Evolutionary conservation across 345 rosid species (phyloP).

Genomic region (Melastoma malabathricum): DNA sequence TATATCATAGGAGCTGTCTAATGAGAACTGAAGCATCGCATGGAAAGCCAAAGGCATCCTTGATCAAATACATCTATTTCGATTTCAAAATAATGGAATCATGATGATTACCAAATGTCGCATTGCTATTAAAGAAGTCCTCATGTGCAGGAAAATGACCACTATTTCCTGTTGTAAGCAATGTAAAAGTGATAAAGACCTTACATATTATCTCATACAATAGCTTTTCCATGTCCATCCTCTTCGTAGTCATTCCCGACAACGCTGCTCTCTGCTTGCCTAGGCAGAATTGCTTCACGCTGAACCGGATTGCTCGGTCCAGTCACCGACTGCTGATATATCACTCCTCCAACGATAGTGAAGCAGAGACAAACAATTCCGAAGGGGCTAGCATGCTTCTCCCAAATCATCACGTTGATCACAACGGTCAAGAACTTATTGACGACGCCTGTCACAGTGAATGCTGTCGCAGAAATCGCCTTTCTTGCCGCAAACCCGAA

Average conservation of each 20-base stretch:
- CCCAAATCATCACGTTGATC: slow-evolving; percentile 93
- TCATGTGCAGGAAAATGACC: too few relatives aligned
- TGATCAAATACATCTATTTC: too few relatives aligned
- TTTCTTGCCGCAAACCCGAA: slow-evolving; percentile 90
- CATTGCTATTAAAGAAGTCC: too few relatives aligned
- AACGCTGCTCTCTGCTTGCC: slow-evolving; percentile 17
- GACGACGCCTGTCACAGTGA: slow-evolving; percentile 95
- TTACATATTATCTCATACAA: slow-evolving; percentile 19
- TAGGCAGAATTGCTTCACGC: slow-evolving; percentile 25
- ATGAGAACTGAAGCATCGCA: too few relatives aligned
- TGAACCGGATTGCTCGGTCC: slow-evolving; percentile 17
- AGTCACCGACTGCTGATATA: too few relatives aligned
- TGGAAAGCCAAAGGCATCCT: too few relatives aligned
- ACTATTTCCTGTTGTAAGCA: too few relatives aligned
- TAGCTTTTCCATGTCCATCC: slow-evolving; percentile 26
- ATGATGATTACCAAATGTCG: too few relatives aligned
- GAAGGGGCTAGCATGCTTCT: slow-evolving; percentile 82
- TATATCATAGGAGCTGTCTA: too few relatives aligned
- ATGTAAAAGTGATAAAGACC: too few relatives aligned
- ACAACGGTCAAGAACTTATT: slow-evolving; percentile 92
- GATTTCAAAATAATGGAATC: too few relatives aligned
- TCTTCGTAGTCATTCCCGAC: slow-evolving; percentile 24
- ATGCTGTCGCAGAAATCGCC: slow-evolving; percentile 91
- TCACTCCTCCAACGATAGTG: slow-evolving; percentile 77
- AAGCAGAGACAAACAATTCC: slow-evolving; percentile 82